Base-by-base conservation (phyloP, 805 yeast genomes). In the Schizosaccharomyces lindneri region DNA sequence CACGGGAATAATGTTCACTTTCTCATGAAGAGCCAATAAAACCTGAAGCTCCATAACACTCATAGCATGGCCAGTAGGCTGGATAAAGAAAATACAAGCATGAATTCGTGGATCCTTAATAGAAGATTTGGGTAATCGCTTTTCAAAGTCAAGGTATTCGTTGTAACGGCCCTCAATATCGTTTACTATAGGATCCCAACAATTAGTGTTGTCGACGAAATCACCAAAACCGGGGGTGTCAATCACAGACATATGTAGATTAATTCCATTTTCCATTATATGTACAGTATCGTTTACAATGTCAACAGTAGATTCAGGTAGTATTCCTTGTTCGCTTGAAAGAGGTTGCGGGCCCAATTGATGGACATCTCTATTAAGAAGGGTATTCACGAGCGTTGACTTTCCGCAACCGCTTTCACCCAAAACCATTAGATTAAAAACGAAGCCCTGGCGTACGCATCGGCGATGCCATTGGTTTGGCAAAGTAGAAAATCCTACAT, bases 381-480 rank as follows among this genome's bases (percentile, higher is more conserved):
- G 77, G 29, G 97, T 89, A 74, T 87, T 88, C 69, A 93, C 80
- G 70, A 93, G 79, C 32, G 98, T 93, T 43, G 93, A 77, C 74
- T 90, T 90, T 68, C 98, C 98, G 65, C 90, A 77, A 4, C 98
- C 97, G 64, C 83, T 76, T 74, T 87, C 95, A 46, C 77, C 76
- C 41, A 89, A 95, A 63, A 87, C 87, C 81, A 93, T 80, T 64
- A 93, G 71, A 71, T 93, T 93, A 70, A 93, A 80, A 67, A 77
- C 80, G 77, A 93, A 93, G 15, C 98, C 98, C 69, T 86, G 80
- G 72, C 85, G 83, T 64, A 87, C 81, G 1, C 95, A 84, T 73
- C 85, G 87, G 74, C 95, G 82, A 75, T 93, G 97, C 96, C 97
- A 93, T 76, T 93, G 98, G 70, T 89, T 93, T 63, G 98, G 98